Conservation (phyloP, 1,139 yeast species). For the Tardiomyces digboiensis region DNA sequence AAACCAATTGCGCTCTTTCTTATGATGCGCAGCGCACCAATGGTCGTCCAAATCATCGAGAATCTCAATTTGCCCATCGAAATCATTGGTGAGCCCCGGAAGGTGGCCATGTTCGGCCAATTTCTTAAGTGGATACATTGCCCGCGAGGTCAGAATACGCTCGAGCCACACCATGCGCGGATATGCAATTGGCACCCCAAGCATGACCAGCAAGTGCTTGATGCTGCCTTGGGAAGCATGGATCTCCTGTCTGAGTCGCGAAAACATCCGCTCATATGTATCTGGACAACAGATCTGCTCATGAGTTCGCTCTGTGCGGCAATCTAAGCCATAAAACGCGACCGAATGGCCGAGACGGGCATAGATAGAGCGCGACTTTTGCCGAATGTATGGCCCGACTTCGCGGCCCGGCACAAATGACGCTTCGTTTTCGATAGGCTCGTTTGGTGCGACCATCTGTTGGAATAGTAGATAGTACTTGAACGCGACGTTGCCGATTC, state of each 20-base stretch:
- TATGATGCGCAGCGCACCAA: conserved; percentile 89
- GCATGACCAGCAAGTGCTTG: conserved; percentile 69
- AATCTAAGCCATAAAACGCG: conserved; percentile 73
- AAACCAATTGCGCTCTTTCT: conserved; percentile 61
- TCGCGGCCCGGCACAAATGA: conserved; percentile 25
- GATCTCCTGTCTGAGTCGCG: conserved; percentile 48
- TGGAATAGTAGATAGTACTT: conserved; percentile 87
- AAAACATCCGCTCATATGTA: conserved; percentile 54
- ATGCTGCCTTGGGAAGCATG: conserved; percentile 39
- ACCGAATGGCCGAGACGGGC: conserved; percentile 66
- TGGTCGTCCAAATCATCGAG: conserved; percentile 92
- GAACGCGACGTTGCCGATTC: conserved; percentile 71
- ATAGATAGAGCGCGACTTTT: conserved; percentile 57
- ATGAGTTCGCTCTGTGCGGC: conserved; percentile 81
- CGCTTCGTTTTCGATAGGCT: conserved; percentile 28
- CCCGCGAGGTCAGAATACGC: conserved; percentile 44
- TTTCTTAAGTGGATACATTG: conserved; percentile 55
- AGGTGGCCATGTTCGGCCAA: conserved; percentile 61
- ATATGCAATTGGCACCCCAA: conserved; percentile 92
- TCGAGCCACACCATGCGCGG: conserved; percentile 92
- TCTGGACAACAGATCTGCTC: conserved; percentile 44
- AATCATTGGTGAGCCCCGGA: conserved; percentile 70
- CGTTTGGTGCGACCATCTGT: conserved; percentile 57
- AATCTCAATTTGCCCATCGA: conserved; percentile 85
- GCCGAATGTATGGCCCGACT: conserved; percentile 57